Conservation (phyloP, 805 yeast species). For the Metschnikowia lochheadii region DNA sequence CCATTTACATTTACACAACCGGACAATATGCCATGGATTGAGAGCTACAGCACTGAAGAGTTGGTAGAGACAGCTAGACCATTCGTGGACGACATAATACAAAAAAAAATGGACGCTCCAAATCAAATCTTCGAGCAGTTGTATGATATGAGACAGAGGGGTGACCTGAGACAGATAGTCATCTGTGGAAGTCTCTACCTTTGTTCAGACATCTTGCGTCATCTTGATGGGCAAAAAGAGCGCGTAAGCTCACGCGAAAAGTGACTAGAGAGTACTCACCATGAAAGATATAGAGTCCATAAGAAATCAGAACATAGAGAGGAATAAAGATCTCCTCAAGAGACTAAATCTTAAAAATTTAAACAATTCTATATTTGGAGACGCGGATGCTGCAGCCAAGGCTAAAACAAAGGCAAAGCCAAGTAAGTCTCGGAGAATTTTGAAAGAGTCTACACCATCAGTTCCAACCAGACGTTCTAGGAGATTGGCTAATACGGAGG, state of each 20-base stretch:
- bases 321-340: constrained; percentile 73
- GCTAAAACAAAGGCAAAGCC: constrained; percentile 14
- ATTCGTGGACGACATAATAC: constrained; percentile 20
- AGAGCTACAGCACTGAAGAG: constrained; percentile 37
- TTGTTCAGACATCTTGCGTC: constrained; percentile 38
- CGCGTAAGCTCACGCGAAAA: not conserved
- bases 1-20: constrained; percentile 65
- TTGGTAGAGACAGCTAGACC: constrained; percentile 26
- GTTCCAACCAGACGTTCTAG: constrained; percentile 73
- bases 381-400: constrained; percentile 29
- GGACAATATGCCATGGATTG: constrained; percentile 94
- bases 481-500: constrained; percentile 57
- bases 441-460: constrained; percentile 22
- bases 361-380: constrained; percentile 49
- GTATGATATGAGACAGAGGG: constrained; percentile 12
- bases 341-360: constrained; percentile 64
- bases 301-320: constrained; percentile 61
- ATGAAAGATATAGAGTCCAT: constrained; percentile 9
- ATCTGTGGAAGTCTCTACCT: constrained; percentile 42
- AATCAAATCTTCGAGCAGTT: constrained; percentile 7
- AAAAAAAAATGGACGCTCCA: not conserved
- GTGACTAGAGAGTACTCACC: not conserved
- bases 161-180: constrained; percentile 30
- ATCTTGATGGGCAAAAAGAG: constrained; percentile 4
- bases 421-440: constrained; percentile 15